Evolutionary conservation across 116 monocot species (phyloP).

Genomic region (Posidonia oceanica): DNA sequence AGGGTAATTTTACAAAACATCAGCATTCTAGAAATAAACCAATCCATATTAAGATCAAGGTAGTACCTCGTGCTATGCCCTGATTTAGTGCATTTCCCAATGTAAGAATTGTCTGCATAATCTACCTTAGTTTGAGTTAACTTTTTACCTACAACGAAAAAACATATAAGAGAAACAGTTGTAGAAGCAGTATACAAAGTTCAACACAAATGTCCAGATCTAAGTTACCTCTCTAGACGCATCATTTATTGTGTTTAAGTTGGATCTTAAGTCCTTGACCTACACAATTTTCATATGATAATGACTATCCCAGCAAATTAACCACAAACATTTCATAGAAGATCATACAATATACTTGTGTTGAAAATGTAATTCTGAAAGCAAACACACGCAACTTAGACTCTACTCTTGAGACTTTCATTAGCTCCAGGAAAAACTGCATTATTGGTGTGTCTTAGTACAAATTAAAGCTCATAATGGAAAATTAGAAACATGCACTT

Average conservation of each 20-base stretch:
- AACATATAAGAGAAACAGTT: neutral
- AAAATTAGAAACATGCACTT: neutral
- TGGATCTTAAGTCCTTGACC: slow-evolving; percentile 72
- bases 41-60: neutral
- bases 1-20: neutral
- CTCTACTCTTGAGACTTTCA: slow-evolving; percentile 94
- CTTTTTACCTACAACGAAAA: slow-evolving; percentile 58
- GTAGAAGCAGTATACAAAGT: slow-evolving; percentile 1
- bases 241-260: slow-evolving; percentile 72
- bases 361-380: slow-evolving; percentile 82
- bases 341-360: slow-evolving; percentile 37
- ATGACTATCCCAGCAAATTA: neutral
- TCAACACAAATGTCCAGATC: neutral
- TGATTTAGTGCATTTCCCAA: slow-evolving; percentile 97
- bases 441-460: slow-evolving; percentile 3
- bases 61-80: slow-evolving; percentile 78
- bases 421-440: slow-evolving; percentile 94
- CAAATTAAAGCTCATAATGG: neutral
- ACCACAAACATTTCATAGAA: neutral
- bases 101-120: slow-evolving; percentile 99
- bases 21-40: neutral
- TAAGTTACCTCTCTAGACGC: slow-evolving; percentile 67
- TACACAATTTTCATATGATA: slow-evolving; percentile 9
- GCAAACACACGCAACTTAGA: slow-evolving; percentile 89
- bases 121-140: slow-evolving; percentile 73